Base-by-base conservation (phyloP, 2,329 filamentous ascomycete species). In the Phoma herbarum region DNA sequence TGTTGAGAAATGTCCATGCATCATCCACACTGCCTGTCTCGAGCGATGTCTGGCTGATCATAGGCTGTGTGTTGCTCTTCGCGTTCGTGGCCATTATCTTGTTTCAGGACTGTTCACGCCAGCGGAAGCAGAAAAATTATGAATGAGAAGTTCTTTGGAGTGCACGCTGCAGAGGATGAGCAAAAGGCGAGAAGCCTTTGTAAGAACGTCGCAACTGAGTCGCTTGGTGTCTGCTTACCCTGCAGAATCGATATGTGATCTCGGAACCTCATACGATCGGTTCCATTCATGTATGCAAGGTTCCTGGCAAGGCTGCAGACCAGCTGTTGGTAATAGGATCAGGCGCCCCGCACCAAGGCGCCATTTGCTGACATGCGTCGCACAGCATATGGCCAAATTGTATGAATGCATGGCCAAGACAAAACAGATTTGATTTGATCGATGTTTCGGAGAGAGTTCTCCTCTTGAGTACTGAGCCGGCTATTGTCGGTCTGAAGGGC, bases 1-100 rank as follows among this genome's bases (percentile, higher is more conserved):
- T 50, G 29, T 55, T 44, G 29, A 62, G 60, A 18, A 52, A 60
- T 10, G 46, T 37, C 60, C 60, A 62, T 45, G 60, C 60, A 35
- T 59, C 60, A 29, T 62, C 60, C 14, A 62, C 42, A 39, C 11
- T 31, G 4, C 18, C 25, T 25, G 14, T 28, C 18, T 31, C 25
- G n/a, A 20, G 23, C 14, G 53, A 46, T 23, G 26, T 20, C 14
- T 51, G 47, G 8, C 16, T 44, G 4, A 26, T 10, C 2, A 31
- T 31, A 41, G 51, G 33, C n/a, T 45, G 37, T 37, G 23, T n/a
- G 22, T 26, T 41, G n/a, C 7, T 23, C 25, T 51, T 46, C 7
- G 5, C 28, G 12, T 41, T 26, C 10, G 25, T 18, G 4, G 26
- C 26, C 46, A 57, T 46, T 4, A n/a, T n/a, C 5, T 43, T 10